Base-by-base conservation (phyloP, 2,329 filamentous ascomycete genomes). In the Gyromitra esculenta region DNA sequence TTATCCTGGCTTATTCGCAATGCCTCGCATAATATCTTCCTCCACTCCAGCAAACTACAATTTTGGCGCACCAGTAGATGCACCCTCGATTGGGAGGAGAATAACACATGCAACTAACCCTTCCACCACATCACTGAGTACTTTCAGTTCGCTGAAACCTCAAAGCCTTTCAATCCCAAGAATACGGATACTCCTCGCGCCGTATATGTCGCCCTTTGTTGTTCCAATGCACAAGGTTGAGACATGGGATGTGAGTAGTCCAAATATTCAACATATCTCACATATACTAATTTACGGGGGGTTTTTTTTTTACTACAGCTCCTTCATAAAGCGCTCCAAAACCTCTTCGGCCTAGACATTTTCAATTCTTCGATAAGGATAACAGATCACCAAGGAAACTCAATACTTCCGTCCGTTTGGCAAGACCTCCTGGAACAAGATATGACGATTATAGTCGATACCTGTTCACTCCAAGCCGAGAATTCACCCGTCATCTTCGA, bases 151-250 rank as follows among this genome's bases (percentile, higher is more conserved):
- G 8, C 57, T 48, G 18, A 75, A 75, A 21, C 65, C 72, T 6
- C 72, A 75, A 85, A 87, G 84, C 85, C 85, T 87, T 86, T 87
- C 83, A 75, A 75, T 79, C 69, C 77, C 79, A 41, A 78, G 79
- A 48, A 80, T 81, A 65, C 76, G 79, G 41, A 80, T 81, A 71
- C 70, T 81, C 37, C 77, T 81, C 2, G 79, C 80, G 50, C 80
- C 80, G 13, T 80, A 81, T 72, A 80, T 80, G 75, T 78, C 77
- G 21, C 79, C 80, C 37, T 80, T 79, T 59, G 78, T 80, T 39
- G 79, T 81, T 37, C 79, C 80, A 25, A 50, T 80, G 56, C 76
- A 80, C 48, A 81, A 79, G 52, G 80, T 79, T 43, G 70, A 79
- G 54, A 80, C 80, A n/a, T 81, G 80, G 80, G 79, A 81, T 57